Percentiles rank a stretch among this genome's conserved stretches.
Evolutionary conservation across 805 yeast genomes (phyloP).

Genomic region (Limtongia smithiae): DNA sequence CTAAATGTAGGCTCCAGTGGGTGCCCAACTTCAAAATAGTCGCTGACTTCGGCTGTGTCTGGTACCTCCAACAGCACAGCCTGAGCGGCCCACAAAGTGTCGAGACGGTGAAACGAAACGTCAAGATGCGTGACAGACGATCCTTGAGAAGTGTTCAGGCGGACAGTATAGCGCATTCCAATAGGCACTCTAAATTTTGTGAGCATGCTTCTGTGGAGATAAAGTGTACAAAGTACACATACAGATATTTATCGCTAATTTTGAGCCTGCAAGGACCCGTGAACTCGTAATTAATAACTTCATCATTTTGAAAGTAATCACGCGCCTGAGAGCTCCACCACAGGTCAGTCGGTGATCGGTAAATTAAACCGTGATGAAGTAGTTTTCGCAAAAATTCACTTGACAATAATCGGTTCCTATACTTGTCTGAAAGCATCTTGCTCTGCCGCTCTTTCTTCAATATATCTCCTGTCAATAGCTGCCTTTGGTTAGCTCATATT

Average conservation of each 20-base stretch:
- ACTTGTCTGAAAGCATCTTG: neutral
- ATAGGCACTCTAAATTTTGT: neutral
- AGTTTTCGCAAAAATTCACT: neutral
- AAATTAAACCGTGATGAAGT: neutral
- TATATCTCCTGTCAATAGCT: too few relatives aligned
- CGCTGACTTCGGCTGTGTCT: neutral
- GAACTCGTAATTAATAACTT: neutral
- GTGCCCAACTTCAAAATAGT: too few relatives aligned
- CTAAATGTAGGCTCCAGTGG: too few relatives aligned
- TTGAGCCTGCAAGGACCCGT: neutral
- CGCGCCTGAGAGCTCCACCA: neutral
- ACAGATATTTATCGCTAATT: neutral
- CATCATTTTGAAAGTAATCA: neutral
- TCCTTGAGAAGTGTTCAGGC: neutral
- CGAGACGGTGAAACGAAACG: slow-evolving; percentile 4
- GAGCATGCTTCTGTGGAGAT: too few relatives aligned
- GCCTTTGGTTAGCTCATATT: too few relatives aligned
- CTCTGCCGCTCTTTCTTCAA: too few relatives aligned
- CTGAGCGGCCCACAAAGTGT: slow-evolving; percentile 2
- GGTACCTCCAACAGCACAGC: slow-evolving; percentile 2
- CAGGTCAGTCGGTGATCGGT: neutral
- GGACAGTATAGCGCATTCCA: neutral
- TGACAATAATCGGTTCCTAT: too few relatives aligned
- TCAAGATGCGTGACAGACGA: too few relatives aligned
- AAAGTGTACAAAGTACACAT: neutral